Evolutionary conservation across 1,139 yeast genomes (phyloP).

Genomic region (Kluyveromyces sp.): DNA sequence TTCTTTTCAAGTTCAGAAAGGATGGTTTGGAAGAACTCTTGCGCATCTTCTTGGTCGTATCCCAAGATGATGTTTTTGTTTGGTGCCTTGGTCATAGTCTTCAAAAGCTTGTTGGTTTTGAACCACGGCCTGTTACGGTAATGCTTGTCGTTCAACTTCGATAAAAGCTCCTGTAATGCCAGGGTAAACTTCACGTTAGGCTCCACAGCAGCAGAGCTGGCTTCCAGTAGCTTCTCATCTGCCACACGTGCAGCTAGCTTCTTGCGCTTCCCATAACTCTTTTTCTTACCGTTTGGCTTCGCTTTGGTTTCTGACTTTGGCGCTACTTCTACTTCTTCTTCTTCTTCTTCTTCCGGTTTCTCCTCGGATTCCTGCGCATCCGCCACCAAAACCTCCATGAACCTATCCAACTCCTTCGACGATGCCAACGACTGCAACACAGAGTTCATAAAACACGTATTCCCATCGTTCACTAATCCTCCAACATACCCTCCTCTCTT

Average conservation of each 20-base stretch:
- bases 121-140: constrained; percentile 47
- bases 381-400: constrained; percentile 37
- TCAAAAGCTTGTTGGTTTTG: constrained; percentile 55
- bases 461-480: constrained; percentile 83
- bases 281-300: constrained; percentile 6
- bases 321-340: background rate
- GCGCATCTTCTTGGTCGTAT: constrained; percentile 91
- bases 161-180: constrained; percentile 44
- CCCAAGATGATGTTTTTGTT: constrained; percentile 69
- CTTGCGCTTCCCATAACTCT: constrained; percentile 18
- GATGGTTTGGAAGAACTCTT: constrained; percentile 81
- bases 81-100: constrained; percentile 73
- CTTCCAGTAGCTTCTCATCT: constrained; percentile 5
- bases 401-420: constrained; percentile 51
- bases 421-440: constrained; percentile 81
- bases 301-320: background rate
- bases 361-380: constrained; percentile 24
- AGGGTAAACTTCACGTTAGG: constrained; percentile 40
- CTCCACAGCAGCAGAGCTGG: constrained; percentile 10
- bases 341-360: constrained; percentile 16
- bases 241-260: constrained; percentile 12
- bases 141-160: constrained; percentile 50
- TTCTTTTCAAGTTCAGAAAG: constrained; percentile 69
- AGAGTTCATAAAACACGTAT: constrained; percentile 89
- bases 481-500: constrained; percentile 66